These are phyloP conservation scores for Nannochloropsis oceanica DNA, from an alignment of 108 stramenopile genomes.

Conservation along the genomic window DNA sequence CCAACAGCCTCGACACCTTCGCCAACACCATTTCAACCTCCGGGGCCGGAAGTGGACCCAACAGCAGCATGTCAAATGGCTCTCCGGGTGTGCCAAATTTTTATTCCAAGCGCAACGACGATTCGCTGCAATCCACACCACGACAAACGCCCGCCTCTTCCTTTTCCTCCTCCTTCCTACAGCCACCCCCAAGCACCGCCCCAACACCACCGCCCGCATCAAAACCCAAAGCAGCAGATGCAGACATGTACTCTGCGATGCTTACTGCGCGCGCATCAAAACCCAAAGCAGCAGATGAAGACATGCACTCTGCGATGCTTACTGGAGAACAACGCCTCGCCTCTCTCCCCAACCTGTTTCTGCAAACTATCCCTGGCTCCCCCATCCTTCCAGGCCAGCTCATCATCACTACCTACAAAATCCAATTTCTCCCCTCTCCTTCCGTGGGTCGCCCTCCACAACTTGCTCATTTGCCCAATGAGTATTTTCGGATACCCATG, in stretches of 20 bases:
- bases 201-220: not conserved
- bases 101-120: not conserved
- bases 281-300: too few species aligned
- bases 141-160: not conserved
- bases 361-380: not conserved
- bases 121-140: not conserved
- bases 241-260: not conserved
- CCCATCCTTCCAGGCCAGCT: not conserved
- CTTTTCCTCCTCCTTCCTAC: not conserved
- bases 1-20: not conserved
- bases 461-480: not conserved
- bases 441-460: not conserved
- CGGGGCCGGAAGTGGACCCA: not conserved
- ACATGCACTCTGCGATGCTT: not conserved
- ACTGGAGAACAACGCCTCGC: not conserved
- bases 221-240: too few species aligned
- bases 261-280: too few species aligned
- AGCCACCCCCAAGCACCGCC: not conserved
- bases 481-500: not conserved
- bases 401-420: not conserved
- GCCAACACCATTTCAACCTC: not conserved
- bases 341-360: not conserved
- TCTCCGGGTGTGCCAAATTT: not conserved
- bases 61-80: not conserved
- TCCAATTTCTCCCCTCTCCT: not conserved